Percentiles rank a stretch among this genome's conserved stretches.
Conservation (phyloP, 768 basidiomycete genomes). For the Phanerochaete carnosa region DNA sequence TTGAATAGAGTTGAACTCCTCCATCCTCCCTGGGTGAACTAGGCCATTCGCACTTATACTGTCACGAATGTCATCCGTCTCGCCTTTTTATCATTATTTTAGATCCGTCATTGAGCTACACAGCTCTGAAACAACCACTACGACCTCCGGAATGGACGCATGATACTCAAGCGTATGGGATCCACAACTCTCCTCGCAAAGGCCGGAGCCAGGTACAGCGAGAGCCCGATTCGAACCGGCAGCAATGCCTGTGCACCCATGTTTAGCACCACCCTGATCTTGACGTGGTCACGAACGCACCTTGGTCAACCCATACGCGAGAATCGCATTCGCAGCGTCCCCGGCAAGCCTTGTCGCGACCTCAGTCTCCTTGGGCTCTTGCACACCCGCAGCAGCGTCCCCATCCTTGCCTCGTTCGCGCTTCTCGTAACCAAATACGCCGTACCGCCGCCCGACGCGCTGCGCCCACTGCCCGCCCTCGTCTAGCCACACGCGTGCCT, state of each 20-base stretch:
- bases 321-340: conserved; percentile 77
- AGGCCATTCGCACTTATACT: no score
- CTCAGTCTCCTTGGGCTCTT: conserved; percentile 6
- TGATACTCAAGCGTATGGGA: conserved; percentile 4
- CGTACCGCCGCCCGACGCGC: conserved; percentile 73
- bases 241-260: conserved; percentile 6
- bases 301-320: conserved; percentile 81
- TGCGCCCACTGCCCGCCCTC: conserved; percentile 75
- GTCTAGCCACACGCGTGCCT: conserved; percentile 58
- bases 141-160: conserved; percentile 5
- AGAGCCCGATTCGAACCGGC: conserved; percentile 13
- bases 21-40: no score
- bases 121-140: neutral
- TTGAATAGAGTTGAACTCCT: no score
- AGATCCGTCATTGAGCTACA: neutral
- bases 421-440: conserved; percentile 76
- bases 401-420: conserved; percentile 24
- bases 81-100: neutral
- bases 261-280: neutral
- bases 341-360: conserved; percentile 46
- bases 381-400: neutral
- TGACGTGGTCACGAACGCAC: conserved; percentile 34
- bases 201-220: conserved; percentile 11
- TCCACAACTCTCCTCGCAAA: conserved; percentile 15
- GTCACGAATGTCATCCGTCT: no score